Evolutionary conservation across 2,329 filamentous ascomycete genomes (phyloP).

Genomic region (Penicillium sp.): DNA sequence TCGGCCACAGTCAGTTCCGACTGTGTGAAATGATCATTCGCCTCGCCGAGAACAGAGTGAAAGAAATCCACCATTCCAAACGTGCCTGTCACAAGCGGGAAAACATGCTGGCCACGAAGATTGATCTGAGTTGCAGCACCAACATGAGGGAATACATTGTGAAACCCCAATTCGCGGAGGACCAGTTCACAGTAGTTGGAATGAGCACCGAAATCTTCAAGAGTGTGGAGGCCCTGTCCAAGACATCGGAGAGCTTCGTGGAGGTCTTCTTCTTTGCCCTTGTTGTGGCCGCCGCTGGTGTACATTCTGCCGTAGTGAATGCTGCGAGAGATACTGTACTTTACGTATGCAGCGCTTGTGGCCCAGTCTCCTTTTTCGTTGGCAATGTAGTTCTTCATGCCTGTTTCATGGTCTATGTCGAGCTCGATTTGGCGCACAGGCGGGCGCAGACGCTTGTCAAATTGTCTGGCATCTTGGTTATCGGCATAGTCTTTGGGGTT

Average conservation of each 20-base stretch:
- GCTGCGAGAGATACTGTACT: slow-evolving; percentile 67
- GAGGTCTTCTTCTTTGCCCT: slow-evolving; percentile 70
- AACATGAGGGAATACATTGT: slow-evolving; percentile 69
- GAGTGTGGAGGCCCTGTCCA: slow-evolving; percentile 70
- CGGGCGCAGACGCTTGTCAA: slow-evolving; percentile 72
- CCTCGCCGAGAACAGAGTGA: slow-evolving; percentile 72
- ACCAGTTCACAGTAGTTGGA: slow-evolving; percentile 80
- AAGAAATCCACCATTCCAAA: slow-evolving; percentile 83
- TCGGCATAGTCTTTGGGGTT: slow-evolving; percentile 86
- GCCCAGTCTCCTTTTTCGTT: slow-evolving; percentile 86
- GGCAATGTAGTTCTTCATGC: slow-evolving; percentile 99
- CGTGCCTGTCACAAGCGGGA: slow-evolving; percentile 65
- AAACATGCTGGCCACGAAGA: slow-evolving; percentile 63
- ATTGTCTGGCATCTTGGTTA: slow-evolving; percentile 73
- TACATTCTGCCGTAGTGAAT: slow-evolving; percentile 77
- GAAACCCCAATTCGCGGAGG: slow-evolving; percentile 66
- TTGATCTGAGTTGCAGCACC: slow-evolving; percentile 65
- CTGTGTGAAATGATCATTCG: slow-evolving; percentile 78
- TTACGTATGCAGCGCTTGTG: slow-evolving; percentile 81
- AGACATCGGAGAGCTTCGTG: slow-evolving; percentile 74
- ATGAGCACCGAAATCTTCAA: slow-evolving; percentile 76
- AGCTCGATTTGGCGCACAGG: slow-evolving; percentile 70
- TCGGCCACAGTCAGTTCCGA: slow-evolving; percentile 81
- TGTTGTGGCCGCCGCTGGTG: slow-evolving; percentile 58
- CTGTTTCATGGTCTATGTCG: slow-evolving; percentile 69